Conservation (phyloP, 169 alveolate genomes). For the Theileria orientalis region DNA sequence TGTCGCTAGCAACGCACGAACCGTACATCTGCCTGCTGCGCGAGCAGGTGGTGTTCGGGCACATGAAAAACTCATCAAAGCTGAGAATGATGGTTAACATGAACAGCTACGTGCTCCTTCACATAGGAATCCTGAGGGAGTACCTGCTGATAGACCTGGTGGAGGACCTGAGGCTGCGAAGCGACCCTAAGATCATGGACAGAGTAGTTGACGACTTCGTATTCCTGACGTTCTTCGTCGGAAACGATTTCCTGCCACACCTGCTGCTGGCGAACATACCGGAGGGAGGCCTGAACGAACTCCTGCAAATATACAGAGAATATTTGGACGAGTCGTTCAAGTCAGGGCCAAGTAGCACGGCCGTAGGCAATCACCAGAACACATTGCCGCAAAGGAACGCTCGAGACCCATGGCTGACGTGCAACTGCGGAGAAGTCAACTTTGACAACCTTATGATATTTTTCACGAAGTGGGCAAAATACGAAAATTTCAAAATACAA, state of each 20-base stretch:
- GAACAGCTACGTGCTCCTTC: constrained; percentile 57
- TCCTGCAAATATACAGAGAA: constrained; percentile 50
- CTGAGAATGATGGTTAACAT: constrained; percentile 59
- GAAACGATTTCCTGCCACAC: constrained; percentile 95
- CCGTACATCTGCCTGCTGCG: constrained; percentile 87
- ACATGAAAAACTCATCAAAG: constrained; percentile 30
- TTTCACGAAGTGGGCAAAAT: constrained; percentile 23
- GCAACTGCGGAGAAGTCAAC: constrained; percentile 61
- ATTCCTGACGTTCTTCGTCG: constrained; percentile 91
- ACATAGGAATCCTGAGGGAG: constrained; percentile 81
- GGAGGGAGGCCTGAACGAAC: constrained; percentile 57
- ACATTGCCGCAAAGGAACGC: constrained; percentile 13
- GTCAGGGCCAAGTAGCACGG: constrained; percentile 7
- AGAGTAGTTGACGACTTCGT: constrained; percentile 93
- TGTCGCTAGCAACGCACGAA: constrained; percentile 92
- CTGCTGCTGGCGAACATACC: constrained; percentile 56
- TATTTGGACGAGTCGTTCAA: constrained; percentile 38
- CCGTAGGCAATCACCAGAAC: constrained; percentile 2
- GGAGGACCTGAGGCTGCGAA: constrained; percentile 46
- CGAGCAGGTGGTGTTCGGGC: constrained; percentile 83
- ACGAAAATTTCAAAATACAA: constrained; percentile 16
- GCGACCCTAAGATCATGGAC: constrained; percentile 57
- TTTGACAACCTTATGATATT: constrained; percentile 32
- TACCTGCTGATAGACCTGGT: constrained; percentile 79
- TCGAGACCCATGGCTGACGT: constrained; percentile 51